Evolutionary conservation across 257 asterid genomes (phyloP), one percentile per base, ranked within the genome.

Genomic region (Solanum sitiens): DNA sequence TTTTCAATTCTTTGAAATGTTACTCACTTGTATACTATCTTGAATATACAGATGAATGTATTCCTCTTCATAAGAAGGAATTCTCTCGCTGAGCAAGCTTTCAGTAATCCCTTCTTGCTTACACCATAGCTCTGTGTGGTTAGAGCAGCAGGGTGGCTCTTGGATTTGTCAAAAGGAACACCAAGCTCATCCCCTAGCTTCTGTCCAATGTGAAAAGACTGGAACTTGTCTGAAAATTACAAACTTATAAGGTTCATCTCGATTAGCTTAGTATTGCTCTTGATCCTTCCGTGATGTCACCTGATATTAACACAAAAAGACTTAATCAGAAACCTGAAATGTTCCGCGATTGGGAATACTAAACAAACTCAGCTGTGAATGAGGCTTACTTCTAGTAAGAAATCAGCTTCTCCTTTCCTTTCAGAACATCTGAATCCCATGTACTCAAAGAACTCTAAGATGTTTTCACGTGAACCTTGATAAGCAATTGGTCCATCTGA

Each of bases 391-490:
- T 93, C 94, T 88, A 92, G 97, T 84, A 94, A 91, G 87, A 94
- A 94, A 83, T 94, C 95, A 59, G 94, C 94, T 30, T 92, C 95
- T 86, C 97, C 95, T 90, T 93, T 93, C 87, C 95, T 92, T 83
- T 91, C 94, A 25, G 97, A 94, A 47, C 95, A 93, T 86, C 27
- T 88, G 83, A 94, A 94, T 42, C 97, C 95, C 11, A 93, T 91
- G 73, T 87, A 83, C 68, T 71, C 88, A 73, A 94, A 94, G 88
- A 94, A 93, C 9, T 90, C 93, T 21, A 90, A 37, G 15, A 93
- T 90, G 44, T 87, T 87, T 44, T 30, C 80, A 11, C 90, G 92
- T 32, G 94, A 90, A 42, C 97, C 95, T 37, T 94, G 95, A 85
- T 90, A 94, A 70, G 92, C 91, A 83, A 91, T 88, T 71, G 91